Evolutionary conservation across 257 asterid species (phyloP).

Genomic region (Ligustrum vulgare): DNA sequence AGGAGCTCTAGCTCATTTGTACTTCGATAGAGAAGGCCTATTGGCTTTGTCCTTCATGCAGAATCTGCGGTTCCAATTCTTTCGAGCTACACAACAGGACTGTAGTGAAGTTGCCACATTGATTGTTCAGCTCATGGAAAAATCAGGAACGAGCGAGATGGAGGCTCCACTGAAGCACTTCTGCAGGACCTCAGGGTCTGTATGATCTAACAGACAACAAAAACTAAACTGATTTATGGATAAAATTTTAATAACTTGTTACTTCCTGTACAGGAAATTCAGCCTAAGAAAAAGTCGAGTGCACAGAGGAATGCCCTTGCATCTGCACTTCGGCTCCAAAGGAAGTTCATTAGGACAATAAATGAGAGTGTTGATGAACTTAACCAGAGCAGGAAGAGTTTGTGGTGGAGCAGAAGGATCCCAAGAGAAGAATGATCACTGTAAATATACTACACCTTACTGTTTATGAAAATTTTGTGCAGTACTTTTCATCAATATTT

Average conservation of each 20-base stretch:
- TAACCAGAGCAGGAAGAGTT: slow-evolving; percentile 57
- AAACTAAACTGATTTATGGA: not conserved
- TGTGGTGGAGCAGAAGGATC: slow-evolving; percentile 95
- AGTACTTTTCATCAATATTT: not conserved
- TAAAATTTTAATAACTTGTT: not conserved
- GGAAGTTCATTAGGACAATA: slow-evolving; percentile 64
- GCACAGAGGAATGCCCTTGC: slow-evolving; percentile 84
- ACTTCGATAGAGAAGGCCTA: slow-evolving; percentile 84
- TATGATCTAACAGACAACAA: not conserved
- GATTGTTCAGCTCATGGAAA: slow-evolving; percentile 81
- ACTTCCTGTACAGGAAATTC: slow-evolving; percentile 53
- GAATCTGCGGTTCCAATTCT: slow-evolving; percentile 63
- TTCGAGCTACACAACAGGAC: slow-evolving; percentile 87
- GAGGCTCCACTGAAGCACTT: slow-evolving; percentile 97
- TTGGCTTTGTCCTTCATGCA: slow-evolving; percentile 86
- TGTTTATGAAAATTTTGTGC: slow-evolving; percentile 46
- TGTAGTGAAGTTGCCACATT: slow-evolving; percentile 82
- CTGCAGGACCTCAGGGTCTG: slow-evolving; percentile 78
- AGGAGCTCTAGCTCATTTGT: slow-evolving; percentile 90
- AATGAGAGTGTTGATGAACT: slow-evolving; percentile 71
- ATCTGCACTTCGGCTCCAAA: slow-evolving; percentile 71
- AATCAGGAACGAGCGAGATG: slow-evolving; percentile 85
- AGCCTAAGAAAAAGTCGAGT: slow-evolving; percentile 64
- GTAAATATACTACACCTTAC: slow-evolving; percentile 26
- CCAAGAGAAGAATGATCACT: slow-evolving; percentile 70